Conservation (phyloP, 371 early-diverging fungal genomes). For the Gilbertella persicaria region DNA sequence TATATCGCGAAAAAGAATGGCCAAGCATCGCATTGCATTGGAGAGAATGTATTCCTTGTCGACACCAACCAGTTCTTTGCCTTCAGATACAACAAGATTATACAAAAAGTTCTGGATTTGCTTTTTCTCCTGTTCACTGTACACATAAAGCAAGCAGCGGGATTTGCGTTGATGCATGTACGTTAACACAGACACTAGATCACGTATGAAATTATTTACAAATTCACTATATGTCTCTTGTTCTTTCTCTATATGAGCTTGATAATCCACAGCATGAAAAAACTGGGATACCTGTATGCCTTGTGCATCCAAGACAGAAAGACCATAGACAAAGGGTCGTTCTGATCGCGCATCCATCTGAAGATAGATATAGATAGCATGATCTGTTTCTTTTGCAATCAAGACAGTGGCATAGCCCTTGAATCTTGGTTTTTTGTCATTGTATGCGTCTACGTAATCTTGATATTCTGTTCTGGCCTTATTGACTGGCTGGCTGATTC, state of each 20-base stretch:
- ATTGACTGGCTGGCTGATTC: not conserved
- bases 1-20: constrained; percentile 34
- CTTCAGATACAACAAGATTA: constrained; percentile 17
- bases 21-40: constrained; percentile 30
- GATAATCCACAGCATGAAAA: not conserved
- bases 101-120: constrained; percentile 23
- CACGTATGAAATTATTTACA: constrained; percentile 13
- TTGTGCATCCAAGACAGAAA: not conserved
- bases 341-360: constrained; percentile 26
- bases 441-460: constrained; percentile 25
- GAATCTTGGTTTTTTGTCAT: constrained; percentile 30
- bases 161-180: constrained; percentile 13
- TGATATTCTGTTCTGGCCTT: constrained; percentile 2
- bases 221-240: constrained; percentile 7
- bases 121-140: constrained; percentile 16
- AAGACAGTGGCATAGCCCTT: constrained; percentile 29
- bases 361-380: constrained; percentile 31
- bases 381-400: constrained; percentile 20
- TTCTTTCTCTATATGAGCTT: not conserved
- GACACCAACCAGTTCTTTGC: not conserved
- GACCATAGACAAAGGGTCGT: constrained; percentile 29
- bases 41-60: not conserved
- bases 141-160: constrained; percentile 30
- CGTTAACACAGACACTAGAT: constrained; percentile 7
- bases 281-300: not conserved